These are phyloP conservation scores for Cyberlindnera japonica DNA, from an alignment of 805 yeast genomes.

Conservation along the genomic window DNA sequence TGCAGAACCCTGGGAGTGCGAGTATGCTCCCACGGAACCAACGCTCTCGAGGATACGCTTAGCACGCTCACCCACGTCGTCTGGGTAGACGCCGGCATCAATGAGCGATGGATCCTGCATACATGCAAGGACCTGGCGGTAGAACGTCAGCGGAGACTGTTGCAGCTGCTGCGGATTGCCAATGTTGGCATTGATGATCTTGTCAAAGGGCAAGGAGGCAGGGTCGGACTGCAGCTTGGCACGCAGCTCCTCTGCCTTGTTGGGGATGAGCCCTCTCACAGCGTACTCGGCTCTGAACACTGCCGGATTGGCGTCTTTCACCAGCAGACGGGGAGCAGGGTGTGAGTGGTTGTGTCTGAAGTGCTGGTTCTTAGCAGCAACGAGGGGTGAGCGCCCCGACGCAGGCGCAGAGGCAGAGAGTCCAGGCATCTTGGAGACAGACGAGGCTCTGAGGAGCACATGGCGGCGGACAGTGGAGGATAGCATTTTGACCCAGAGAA, in stretches of 20 bases:
- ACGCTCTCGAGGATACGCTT: constrained; percentile 51
- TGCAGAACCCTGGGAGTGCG: constrained; percentile 85
- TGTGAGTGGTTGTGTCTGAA: constrained; percentile 5
- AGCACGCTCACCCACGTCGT: constrained; percentile 77
- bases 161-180: constrained; percentile 98
- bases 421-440: too few species aligned
- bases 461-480: too few species aligned
- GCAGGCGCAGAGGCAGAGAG: background rate
- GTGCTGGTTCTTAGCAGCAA: too few species aligned
- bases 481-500: too few species aligned
- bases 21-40: constrained; percentile 92
- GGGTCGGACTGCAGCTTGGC: constrained; percentile 51
- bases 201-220: constrained; percentile 65
- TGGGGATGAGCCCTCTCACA: constrained; percentile 92
- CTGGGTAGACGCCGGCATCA: constrained; percentile 39
- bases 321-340: constrained; percentile 35
- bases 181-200: constrained; percentile 85
- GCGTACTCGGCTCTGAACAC: constrained; percentile 91
- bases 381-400: too few species aligned
- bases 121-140: constrained; percentile 83
- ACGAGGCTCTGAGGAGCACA: too few species aligned
- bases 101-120: constrained; percentile 81
- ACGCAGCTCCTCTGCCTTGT: constrained; percentile 82
- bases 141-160: constrained; percentile 93
- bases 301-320: constrained; percentile 61